Base-by-base conservation (phyloP, 2,329 filamentous ascomycete genomes). In the Zymoseptoria tritici region DNA sequence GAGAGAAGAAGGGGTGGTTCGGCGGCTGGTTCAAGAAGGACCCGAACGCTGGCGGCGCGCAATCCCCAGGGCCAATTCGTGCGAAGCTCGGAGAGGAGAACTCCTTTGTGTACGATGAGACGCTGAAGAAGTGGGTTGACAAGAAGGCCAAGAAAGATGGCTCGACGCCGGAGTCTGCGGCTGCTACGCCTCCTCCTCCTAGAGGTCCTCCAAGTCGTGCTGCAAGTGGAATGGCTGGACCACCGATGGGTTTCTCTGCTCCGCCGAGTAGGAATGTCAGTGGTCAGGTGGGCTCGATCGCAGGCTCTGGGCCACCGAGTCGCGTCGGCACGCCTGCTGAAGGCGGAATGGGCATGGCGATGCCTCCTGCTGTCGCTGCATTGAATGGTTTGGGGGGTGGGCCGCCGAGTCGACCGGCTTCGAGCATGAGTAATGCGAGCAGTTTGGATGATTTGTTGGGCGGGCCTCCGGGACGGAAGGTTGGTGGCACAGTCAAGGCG, bases 71-170 rank as follows among this genome's bases (percentile, higher is more conserved):
- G n/a, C 85, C 92, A n/a, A 90, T 97, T 73, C 86, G 85, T 67
- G 94, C 95, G 63, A 99, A 99, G 71, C 83, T 99, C 8, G 95
- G 93, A 62, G 95, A 99, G 74, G 85, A 94, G 71, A 96, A 85
- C 74, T 91, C 86, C 52, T 97, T 99, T 75, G 88, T 93, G 66
- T 99, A 94, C 70, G 94, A 99, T 71, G 89, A 91, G 2, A 90
- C 97, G n/a, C 83, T 96, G 56, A 95, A 96, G 79, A 91, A 94
- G 73, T 99, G 95, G 95, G 82, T 99, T 73, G 97, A 99, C 79
- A 97, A 97, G 80, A 97, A 96, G 73, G 24, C 20, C 13, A 52
- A 52, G n/a, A 52, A 52, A 22, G 50, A 52, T 52, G 22, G 50
- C 29, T 78, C 83, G 2, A 82, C 82, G 29, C 72, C 80, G 22